Percentiles rank a stretch among this genome's conserved stretches.
phyloP scores from a whole-genome alignment of 2,329 filamentous ascomycete species.

The Ascomycota sp. region DNA sequence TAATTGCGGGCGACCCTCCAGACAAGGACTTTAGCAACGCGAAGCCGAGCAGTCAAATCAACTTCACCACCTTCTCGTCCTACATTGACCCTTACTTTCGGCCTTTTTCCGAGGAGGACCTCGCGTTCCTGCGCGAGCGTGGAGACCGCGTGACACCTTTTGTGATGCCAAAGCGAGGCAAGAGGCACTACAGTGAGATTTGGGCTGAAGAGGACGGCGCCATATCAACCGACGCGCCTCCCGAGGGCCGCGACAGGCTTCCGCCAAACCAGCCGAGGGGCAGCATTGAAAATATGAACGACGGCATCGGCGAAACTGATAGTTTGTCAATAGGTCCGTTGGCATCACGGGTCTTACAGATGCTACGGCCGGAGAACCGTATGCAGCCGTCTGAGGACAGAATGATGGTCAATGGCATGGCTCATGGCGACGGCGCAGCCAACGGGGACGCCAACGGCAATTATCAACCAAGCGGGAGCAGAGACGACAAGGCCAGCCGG shows the following conservation, averaged over 20 bases:
- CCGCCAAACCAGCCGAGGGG: conserved; percentile 69
- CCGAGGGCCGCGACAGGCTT: conserved; percentile 41
- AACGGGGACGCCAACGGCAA: conserved; percentile 26
- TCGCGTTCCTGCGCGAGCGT: conserved; percentile 78
- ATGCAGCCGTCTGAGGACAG: conserved; percentile 34
- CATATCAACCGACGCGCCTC: conserved; percentile 49
- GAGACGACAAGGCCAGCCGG: conserved; percentile 16
- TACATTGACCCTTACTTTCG: conserved; percentile 87
- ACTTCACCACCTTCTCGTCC: conserved; percentile 77
- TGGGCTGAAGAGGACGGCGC: conserved; percentile 89
- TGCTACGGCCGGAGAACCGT: conserved; percentile 59
- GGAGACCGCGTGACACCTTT: conserved; percentile 73
- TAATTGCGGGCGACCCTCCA: conserved; percentile 75
- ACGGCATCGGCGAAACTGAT: conserved; percentile 73
- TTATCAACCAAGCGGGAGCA: conserved; percentile 11
- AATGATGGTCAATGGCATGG: conserved; percentile 28
- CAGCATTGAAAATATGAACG: conserved; percentile 67
- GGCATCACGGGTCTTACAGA: conserved; percentile 59
- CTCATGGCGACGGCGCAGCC: conserved; percentile 32
- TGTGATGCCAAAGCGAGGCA: conserved; percentile 65
- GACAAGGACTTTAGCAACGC: conserved; percentile 91
- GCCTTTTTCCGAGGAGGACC: conserved; percentile 76
- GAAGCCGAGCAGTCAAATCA: conserved; percentile 87
- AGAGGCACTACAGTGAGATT: conserved; percentile 68
- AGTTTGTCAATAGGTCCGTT: conserved; percentile 75